Evolutionary conservation across 2,329 filamentous ascomycete genomes (phyloP).

Genomic region (Fusarium armeniacum): DNA sequence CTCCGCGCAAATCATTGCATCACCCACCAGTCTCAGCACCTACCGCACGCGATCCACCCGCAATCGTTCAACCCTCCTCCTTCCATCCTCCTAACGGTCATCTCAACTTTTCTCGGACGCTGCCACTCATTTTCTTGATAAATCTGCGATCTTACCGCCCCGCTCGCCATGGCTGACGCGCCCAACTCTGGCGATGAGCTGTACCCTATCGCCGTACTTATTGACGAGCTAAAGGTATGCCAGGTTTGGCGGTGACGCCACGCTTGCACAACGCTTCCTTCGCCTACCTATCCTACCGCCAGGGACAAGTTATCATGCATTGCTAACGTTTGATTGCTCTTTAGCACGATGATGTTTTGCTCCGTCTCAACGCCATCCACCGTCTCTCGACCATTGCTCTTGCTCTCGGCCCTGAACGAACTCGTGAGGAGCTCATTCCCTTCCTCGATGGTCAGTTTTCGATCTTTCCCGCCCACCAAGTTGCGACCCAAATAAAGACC

Average conservation of each 20-base stretch:
- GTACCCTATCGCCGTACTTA: slow-evolving; percentile 99
- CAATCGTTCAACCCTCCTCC: slow-evolving; percentile 45
- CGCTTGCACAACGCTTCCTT: slow-evolving; percentile 32
- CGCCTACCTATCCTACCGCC: slow-evolving; percentile 31
- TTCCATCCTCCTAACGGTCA: slow-evolving; percentile 42
- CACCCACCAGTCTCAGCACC: slow-evolving; percentile 43
- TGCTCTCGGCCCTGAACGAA: slow-evolving; percentile 94
- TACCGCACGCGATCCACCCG: slow-evolving; percentile 51
- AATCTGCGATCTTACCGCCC: slow-evolving; percentile 52
- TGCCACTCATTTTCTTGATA: slow-evolving; percentile 44
- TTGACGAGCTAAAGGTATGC: slow-evolving; percentile 97
- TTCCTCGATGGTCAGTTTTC: slow-evolving; percentile 91
- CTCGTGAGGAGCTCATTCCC: slow-evolving; percentile 97
- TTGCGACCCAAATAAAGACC: slow-evolving; percentile 30
- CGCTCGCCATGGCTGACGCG: slow-evolving; percentile 85
- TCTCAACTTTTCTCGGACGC: slow-evolving; percentile 42
- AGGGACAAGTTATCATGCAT: slow-evolving; percentile 45
- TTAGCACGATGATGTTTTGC: slow-evolving; percentile 97
- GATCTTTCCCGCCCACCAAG: slow-evolving; percentile 39
- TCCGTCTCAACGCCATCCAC: slow-evolving; percentile 98
- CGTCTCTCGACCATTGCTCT: slow-evolving; percentile 98
- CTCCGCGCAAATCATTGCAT: slow-evolving; percentile 54
- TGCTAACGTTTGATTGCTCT: slow-evolving; percentile 41
- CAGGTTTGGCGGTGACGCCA: slow-evolving; percentile 51
- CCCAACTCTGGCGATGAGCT: slow-evolving; percentile 96